These are phyloP conservation scores for Tolypocladium ovalisporum DNA, from an alignment of 2,329 filamentous ascomycete genomes.

Conservation along the genomic window DNA sequence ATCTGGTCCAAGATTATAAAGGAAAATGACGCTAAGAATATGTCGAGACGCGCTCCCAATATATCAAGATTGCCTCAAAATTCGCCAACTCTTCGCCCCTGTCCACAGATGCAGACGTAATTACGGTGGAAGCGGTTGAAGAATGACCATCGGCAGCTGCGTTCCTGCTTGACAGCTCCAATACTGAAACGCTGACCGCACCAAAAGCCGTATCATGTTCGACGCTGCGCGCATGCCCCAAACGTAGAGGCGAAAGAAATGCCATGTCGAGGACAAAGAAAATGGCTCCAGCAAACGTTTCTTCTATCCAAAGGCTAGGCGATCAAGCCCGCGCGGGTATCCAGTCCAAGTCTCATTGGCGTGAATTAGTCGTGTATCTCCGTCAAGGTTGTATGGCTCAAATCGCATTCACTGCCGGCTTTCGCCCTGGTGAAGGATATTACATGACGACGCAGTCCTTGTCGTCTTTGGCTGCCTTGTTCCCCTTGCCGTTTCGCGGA, in stretches of 20 bases:
- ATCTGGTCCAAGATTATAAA: background rate
- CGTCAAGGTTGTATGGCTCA: background rate
- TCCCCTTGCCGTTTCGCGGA: slow-evolving; percentile 39
- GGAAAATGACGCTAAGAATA: background rate
- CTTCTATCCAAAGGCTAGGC: background rate
- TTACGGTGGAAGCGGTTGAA: background rate
- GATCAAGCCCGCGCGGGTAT: slow-evolving; percentile 1
- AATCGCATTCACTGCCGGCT: background rate
- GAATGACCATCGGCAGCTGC: background rate
- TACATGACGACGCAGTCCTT: slow-evolving; percentile 51
- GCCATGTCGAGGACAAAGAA: background rate
- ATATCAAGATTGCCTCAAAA: background rate
- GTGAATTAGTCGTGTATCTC: background rate
- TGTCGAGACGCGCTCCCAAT: background rate
- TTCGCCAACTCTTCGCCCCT: background rate
- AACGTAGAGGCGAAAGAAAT: background rate
- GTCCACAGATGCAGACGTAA: background rate
- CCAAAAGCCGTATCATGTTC: too few species aligned
- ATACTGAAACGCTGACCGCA: background rate
- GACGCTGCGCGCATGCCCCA: background rate
- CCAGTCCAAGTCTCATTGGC: slow-evolving; percentile 1
- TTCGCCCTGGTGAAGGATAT: background rate
- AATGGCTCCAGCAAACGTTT: background rate
- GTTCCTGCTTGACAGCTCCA: background rate
- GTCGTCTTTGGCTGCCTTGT: slow-evolving; percentile 37